Evolutionary conservation across 441 rosid genomes (phyloP).

Genomic region (Pelargonium citronellum): DNA sequence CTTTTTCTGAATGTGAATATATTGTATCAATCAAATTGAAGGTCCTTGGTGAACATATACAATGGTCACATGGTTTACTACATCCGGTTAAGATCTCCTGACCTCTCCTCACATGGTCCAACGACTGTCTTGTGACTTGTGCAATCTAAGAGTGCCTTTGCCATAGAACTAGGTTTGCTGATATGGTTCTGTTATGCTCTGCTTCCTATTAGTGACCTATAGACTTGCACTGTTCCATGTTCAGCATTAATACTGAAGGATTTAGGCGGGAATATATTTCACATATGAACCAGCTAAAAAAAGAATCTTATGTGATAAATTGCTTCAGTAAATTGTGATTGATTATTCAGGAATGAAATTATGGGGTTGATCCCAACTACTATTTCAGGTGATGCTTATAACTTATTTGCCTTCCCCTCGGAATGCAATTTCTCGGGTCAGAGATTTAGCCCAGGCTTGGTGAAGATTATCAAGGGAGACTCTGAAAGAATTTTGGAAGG

Average conservation of each 20-base stretch:
- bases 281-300: not conserved
- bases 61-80: too few relatives aligned
- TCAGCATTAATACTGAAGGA: not conserved
- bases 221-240: not conserved
- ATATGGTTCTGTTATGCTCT: not conserved
- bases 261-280: not conserved
- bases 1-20: too few relatives aligned
- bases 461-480: constrained; percentile 60
- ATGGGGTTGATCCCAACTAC: constrained; percentile 6
- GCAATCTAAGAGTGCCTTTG: not conserved
- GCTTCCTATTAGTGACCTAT: not conserved
- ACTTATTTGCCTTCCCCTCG: constrained; percentile 86
- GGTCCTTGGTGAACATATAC: too few relatives aligned
- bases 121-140: not conserved
- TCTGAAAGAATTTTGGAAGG: constrained; percentile 40
- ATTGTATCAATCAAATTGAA: too few relatives aligned
- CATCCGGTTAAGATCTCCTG: not conserved
- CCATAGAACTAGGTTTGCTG: not conserved
- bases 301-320: not conserved
- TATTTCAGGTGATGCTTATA: constrained; percentile 60
- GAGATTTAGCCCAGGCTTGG: constrained; percentile 70
- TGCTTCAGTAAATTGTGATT: not conserved
- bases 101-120: not conserved
- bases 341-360: not conserved
- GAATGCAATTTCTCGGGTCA: constrained; percentile 98